Conservation (phyloP, 495 filamentous ascomycete genomes). For the Hypomontagnella submonticulosa region DNA sequence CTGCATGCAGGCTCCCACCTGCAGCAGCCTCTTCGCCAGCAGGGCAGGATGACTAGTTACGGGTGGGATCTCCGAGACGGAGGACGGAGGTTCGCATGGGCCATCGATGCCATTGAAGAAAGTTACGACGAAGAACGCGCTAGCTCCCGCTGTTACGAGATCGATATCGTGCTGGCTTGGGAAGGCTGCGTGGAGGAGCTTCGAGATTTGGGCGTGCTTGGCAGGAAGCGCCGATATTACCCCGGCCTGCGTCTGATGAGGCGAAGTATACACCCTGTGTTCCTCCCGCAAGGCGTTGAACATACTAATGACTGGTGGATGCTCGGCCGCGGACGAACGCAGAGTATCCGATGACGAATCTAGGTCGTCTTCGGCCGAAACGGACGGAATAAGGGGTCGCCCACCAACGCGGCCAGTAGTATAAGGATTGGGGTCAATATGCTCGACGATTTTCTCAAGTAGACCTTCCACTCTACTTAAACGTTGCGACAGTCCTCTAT, state of each 20-base stretch:
- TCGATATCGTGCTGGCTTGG: slow-evolving; percentile 55
- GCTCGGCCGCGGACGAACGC: slow-evolving; percentile 35
- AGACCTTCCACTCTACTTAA: slow-evolving; percentile 59
- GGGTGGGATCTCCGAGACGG: slow-evolving; percentile 45
- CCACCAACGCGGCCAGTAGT: slow-evolving; percentile 31
- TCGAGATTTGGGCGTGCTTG: slow-evolving; percentile 47
- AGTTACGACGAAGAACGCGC: slow-evolving; percentile 46
- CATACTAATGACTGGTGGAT: slow-evolving; percentile 29
- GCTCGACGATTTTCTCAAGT: slow-evolving; percentile 58
- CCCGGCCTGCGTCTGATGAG: slow-evolving; percentile 25
- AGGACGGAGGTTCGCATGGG: slow-evolving; percentile 37
- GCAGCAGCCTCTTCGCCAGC: slow-evolving; percentile 59
- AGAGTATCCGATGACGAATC: slow-evolving; percentile 35
- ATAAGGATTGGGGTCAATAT: slow-evolving; percentile 51
- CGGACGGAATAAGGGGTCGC: slow-evolving; percentile 46
- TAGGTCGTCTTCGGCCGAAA: slow-evolving; percentile 45
- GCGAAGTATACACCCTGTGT: slow-evolving; percentile 18
- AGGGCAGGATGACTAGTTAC: slow-evolving; percentile 55
- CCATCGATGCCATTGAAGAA: slow-evolving; percentile 47
- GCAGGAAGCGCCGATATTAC: slow-evolving; percentile 10
- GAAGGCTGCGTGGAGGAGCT: slow-evolving; percentile 49
- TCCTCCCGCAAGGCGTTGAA: slow-evolving; percentile 42
- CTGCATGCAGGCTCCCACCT: slow-evolving; percentile 61
- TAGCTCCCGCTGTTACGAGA: slow-evolving; percentile 46
- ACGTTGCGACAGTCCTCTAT: slow-evolving; percentile 55